Evolutionary conservation across 306 rosid genomes (phyloP), one percentile per base, ranked within the genome.

Genomic region (Vachellia collinsii): DNA sequence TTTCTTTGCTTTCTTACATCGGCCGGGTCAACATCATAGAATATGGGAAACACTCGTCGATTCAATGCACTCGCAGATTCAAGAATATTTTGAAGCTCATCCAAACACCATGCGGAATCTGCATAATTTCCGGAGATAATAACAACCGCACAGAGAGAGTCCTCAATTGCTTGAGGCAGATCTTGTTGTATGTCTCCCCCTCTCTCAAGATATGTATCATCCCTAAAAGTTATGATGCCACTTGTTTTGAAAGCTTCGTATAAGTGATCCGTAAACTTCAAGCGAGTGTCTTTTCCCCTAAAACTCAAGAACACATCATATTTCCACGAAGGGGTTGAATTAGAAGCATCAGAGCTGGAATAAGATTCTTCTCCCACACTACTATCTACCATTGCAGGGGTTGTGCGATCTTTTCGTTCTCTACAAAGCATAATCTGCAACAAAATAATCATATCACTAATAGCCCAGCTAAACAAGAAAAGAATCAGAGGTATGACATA

Each of bases 1-100:
- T 34, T 58, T 22, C 29, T 17, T 47, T 75, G 83, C 22, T 79
- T 16, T 37, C 70, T 65, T 44, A 65, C 70, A 37, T 65, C n/a
- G 2, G 70, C 6, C 1, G 70, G 70, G 37, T 65, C 70, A 7
- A 36, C n/a, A 3, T 17, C 70, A 65, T 65, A 65, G 23, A 65
- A 65, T 4, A 65, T 17, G 0, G 70, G 70, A 7, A 65, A 36
- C 14, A 65, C 70, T 0, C 8, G 44, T 34, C 22, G 70, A 6
- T n/a, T 12, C 23, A 36, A 14, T 2, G 7, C 8, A 3, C 7
- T 37, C 3, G 5, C 1, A 7, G 11, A 6, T 14, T 22, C 65
- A 22, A 59, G 34, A 23, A 59, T 59, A 0, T 20, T 3, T 22
- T 59, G 65, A 22, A 59, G 65, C 1, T 59, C 65, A 59, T 22